Percentiles rank a stretch among this genome's conserved stretches.
These are phyloP conservation scores for Kwoniella dejecticola DNA, from an alignment of 768 basidiomycete species.

Conservation along the genomic window DNA sequence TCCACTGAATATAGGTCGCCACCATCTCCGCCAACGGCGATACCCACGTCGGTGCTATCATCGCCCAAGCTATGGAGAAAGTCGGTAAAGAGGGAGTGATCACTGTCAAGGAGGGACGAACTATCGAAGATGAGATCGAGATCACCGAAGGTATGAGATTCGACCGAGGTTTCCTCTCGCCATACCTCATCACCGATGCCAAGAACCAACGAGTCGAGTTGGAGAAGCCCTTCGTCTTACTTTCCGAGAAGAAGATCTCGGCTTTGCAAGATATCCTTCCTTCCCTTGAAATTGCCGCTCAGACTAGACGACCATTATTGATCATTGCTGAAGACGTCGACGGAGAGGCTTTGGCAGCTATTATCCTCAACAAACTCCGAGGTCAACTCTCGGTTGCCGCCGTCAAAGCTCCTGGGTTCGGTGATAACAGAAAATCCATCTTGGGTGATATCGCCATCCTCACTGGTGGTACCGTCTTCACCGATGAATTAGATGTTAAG, in stretches of 20 bases:
- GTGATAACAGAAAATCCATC: constrained; percentile 98
- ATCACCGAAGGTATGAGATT: constrained; percentile 99
- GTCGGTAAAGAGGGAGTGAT: constrained; percentile 99
- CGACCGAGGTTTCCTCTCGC: constrained; percentile 96
- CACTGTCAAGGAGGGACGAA: constrained; percentile 98
- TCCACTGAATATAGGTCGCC: constrained; percentile 64
- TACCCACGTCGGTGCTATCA: constrained; percentile 85
- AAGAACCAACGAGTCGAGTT: constrained; percentile 94
- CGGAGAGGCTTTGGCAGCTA: constrained; percentile 95
- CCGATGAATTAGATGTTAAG: constrained; percentile 94
- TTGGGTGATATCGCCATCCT: constrained; percentile 96
- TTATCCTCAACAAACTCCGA: constrained; percentile 98
- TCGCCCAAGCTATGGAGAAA: constrained; percentile 99
- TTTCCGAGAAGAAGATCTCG: constrained; percentile 98
- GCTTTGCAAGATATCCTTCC: constrained; percentile 92
- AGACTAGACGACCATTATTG: constrained; percentile 79
- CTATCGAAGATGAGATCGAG: constrained; percentile 98
- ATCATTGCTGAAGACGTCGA: constrained; percentile 98
- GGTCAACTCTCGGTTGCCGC: constrained; percentile 92
- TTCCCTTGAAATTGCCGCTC: constrained; percentile 65
- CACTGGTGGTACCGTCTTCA: constrained; percentile 97
- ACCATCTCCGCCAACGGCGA: constrained; percentile 84
- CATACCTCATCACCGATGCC: constrained; percentile 98
- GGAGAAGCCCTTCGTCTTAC: constrained; percentile 90
- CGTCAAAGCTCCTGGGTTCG: constrained; percentile 95